These are phyloP conservation scores for Aspergillus aculeatinus DNA, from an alignment of 2,329 filamentous ascomycete genomes.

Conservation along the genomic window DNA sequence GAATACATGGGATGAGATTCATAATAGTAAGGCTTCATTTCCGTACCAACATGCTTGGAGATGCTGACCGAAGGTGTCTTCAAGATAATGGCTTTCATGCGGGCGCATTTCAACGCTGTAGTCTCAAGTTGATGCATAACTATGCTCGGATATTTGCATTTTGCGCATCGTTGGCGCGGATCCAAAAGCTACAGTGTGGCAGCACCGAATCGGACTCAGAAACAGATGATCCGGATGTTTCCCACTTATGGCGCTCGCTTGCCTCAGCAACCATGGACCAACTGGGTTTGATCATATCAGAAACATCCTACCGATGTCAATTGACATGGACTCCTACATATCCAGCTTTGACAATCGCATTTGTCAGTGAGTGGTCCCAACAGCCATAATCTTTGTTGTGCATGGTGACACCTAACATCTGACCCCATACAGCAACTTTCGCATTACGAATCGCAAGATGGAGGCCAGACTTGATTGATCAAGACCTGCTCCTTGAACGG, in stretches of 20 bases:
- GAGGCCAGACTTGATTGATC: conserved; percentile 34
- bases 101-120: conserved; percentile 37
- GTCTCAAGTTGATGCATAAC: conserved; percentile 34
- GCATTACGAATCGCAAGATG: conserved; percentile 35
- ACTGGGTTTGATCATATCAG: conserved; percentile 31
- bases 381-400: neutral
- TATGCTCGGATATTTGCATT: conserved; percentile 36
- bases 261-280: conserved; percentile 36
- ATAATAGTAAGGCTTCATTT: conserved; percentile 26
- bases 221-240: conserved; percentile 23
- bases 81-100: conserved; percentile 38
- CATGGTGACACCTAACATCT: neutral
- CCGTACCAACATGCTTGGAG: neutral
- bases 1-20: conserved; percentile 37
- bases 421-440: conserved; percentile 29
- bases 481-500: conserved; percentile 30
- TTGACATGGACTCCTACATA: conserved; percentile 37
- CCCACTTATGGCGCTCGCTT: conserved; percentile 33
- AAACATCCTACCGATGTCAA: conserved; percentile 35
- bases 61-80: neutral
- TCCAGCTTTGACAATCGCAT: conserved; percentile 35
- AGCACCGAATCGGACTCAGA: conserved; percentile 22
- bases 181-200: conserved; percentile 33
- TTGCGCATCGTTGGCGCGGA: conserved; percentile 34
- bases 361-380: conserved; percentile 33